Percentiles rank a stretch among this genome's conserved stretches.
Conservation (phyloP, 805 yeast species). For the Lipomyces anomalus region DNA sequence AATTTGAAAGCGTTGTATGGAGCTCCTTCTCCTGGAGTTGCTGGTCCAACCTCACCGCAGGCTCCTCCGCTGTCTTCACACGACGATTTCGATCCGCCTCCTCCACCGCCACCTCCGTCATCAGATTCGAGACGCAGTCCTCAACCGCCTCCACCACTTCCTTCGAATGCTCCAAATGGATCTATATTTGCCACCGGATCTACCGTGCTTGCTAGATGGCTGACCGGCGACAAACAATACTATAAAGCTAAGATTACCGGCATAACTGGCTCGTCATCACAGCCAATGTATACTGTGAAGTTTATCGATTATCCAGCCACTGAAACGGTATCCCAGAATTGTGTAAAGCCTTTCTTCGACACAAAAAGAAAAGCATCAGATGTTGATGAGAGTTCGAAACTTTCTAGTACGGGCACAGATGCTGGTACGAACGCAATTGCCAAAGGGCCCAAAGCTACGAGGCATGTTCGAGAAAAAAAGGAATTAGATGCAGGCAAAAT, state of each 20-base stretch:
- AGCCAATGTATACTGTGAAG: slow-evolving; percentile 28
- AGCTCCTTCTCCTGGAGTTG: neutral
- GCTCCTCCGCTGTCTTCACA: slow-evolving; percentile 6
- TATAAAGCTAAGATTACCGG: slow-evolving; percentile 27
- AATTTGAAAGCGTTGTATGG: too few species aligned
- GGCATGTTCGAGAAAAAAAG: slow-evolving; percentile 1
- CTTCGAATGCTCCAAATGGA: too few species aligned
- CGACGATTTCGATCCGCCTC: neutral
- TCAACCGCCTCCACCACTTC: slow-evolving; percentile 8
- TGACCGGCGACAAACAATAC: slow-evolving; percentile 29
- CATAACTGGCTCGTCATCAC: slow-evolving; percentile 27
- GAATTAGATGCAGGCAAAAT: slow-evolving; percentile 24
- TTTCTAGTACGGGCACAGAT: neutral
- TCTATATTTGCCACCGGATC: slow-evolving; percentile 26
- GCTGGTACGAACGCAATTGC: too few species aligned
- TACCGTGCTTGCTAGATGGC: slow-evolving; percentile 28
- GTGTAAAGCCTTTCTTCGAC: slow-evolving; percentile 4
- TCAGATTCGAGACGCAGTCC: too few species aligned
- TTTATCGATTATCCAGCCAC: slow-evolving; percentile 20
- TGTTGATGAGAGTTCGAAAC: too few species aligned
- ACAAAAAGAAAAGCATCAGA: slow-evolving; percentile 6
- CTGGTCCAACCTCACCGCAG: slow-evolving; percentile 1
- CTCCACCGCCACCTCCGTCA: slow-evolving; percentile 6
- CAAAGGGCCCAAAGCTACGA: neutral
- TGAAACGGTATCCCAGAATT: slow-evolving; percentile 26